Conservation (phyloP, 1,284 basidiomycete species). For the Wallemia hederae region DNA sequence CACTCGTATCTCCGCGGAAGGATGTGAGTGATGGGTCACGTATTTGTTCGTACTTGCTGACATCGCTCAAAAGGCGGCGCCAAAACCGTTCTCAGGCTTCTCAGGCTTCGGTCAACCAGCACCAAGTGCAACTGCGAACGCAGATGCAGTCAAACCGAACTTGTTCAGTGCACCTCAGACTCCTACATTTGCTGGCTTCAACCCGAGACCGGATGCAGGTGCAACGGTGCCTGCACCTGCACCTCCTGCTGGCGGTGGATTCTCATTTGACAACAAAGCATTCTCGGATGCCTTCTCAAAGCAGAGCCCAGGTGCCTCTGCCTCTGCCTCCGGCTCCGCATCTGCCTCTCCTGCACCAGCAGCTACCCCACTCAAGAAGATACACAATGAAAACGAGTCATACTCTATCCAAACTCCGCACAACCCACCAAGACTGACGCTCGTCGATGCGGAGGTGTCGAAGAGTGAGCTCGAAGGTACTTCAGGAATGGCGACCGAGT, state of each 20-base stretch:
- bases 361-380: background rate
- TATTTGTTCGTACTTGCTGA: too few species aligned
- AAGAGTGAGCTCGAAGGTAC: constrained; percentile 2
- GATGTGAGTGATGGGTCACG: background rate
- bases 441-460: background rate
- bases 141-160: background rate
- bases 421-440: background rate
- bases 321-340: too few species aligned
- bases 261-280: background rate
- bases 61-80: too few species aligned
- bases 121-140: too few species aligned
- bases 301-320: background rate
- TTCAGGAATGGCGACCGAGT: constrained; percentile 12
- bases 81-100: too few species aligned
- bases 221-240: background rate
- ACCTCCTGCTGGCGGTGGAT: background rate
- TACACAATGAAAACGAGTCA: background rate
- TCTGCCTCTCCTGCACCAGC: background rate
- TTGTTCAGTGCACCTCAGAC: background rate
- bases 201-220: background rate
- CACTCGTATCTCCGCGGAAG: background rate
- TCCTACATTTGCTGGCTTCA: background rate
- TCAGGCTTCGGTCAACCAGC: background rate
- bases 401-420: background rate
- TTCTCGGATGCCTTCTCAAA: background rate